Base-by-base conservation (phyloP, 2,329 filamentous ascomycete genomes). In the Colletotrichum sansevieriae region DNA sequence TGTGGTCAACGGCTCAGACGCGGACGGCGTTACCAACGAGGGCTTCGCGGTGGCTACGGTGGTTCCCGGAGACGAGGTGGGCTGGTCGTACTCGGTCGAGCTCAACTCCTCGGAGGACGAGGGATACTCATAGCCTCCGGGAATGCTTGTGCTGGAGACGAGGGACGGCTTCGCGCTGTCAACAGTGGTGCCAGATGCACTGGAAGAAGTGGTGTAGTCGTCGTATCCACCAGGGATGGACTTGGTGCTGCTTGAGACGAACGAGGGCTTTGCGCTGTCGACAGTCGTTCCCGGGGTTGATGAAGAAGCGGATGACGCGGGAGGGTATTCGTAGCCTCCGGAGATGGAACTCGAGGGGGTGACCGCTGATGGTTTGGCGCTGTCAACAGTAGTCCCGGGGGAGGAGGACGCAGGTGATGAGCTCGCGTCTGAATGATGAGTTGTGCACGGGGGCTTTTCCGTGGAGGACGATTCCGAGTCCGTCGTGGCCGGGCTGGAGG, bases 221-320 rank as follows among this genome's bases (percentile, higher is more conserved):
- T 54, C 43, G 15, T 69, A 69, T n/a, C 49, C 62, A 12, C 62
- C 62, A 1, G 62, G 22, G 12, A 69, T 52, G 3, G 43, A 44
- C 9, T 18, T 49, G 4, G 65, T 46, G 29, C 46, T 60, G 20
- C 43, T 51, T 5, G 64, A 37, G 7, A 51, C 18, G 15, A 43
- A 13, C 0, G 62, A 56, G 7, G 66, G 62, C 46, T 66, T 69
- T 41, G 49, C 49, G 41, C 62, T 59, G 10, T 33, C 47, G 18
- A 65, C 33, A 1, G 61, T 68, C 2, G 65, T 68, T 11, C 22
- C 55, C 12, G 12, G 13, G 7, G 41, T 43, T 3, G 61, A 41
- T 2, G 29, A 29, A 9, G 29, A 7, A 7, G 29, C 8, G 29
- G 29, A 9, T 4, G 61, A 35, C 5, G 54, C 29, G 13, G 54